Evolutionary conservation across 768 basidiomycete genomes (phyloP).

Genomic region (Piloderma croceum): DNA sequence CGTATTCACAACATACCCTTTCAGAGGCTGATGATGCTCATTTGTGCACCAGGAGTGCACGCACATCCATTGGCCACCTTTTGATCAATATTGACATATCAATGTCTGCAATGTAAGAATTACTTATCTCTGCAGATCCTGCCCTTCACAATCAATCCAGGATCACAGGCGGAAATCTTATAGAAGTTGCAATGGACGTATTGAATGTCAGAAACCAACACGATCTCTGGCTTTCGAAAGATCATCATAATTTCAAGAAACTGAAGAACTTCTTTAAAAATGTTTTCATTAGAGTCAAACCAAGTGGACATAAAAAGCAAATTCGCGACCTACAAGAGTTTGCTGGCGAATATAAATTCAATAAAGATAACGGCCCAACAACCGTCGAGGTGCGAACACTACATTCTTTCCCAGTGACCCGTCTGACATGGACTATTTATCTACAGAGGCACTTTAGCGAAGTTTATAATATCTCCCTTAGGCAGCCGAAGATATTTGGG

Average conservation of each 20-base stretch:
- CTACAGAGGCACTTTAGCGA: constrained; percentile 38
- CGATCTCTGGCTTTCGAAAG: constrained; percentile 12
- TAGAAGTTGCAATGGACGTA: constrained; percentile 19
- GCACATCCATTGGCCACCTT: constrained; percentile 35
- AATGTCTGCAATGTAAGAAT: constrained; percentile 38
- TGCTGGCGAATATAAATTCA: constrained; percentile 38
- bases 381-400: constrained; percentile 37
- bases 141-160: constrained; percentile 26
- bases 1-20: constrained; percentile 13
- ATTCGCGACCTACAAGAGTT: constrained; percentile 31
- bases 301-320: constrained; percentile 23
- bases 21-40: neutral
- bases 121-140: neutral
- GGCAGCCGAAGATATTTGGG: constrained; percentile 34
- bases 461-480: constrained; percentile 28
- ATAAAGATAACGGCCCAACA: constrained; percentile 28
- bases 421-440: neutral
- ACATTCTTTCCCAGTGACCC: too few species aligned
- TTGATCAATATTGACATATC: constrained; percentile 44
- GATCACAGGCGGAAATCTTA: constrained; percentile 12
- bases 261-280: constrained; percentile 27
- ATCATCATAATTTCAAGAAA: constrained; percentile 13
- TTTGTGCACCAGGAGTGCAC: constrained; percentile 35
- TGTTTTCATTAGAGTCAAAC: constrained; percentile 18
- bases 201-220: constrained; percentile 20